These are phyloP conservation scores for Meyerozyma sp. DNA, from an alignment of 1,139 yeast species.

Conservation along the genomic window DNA sequence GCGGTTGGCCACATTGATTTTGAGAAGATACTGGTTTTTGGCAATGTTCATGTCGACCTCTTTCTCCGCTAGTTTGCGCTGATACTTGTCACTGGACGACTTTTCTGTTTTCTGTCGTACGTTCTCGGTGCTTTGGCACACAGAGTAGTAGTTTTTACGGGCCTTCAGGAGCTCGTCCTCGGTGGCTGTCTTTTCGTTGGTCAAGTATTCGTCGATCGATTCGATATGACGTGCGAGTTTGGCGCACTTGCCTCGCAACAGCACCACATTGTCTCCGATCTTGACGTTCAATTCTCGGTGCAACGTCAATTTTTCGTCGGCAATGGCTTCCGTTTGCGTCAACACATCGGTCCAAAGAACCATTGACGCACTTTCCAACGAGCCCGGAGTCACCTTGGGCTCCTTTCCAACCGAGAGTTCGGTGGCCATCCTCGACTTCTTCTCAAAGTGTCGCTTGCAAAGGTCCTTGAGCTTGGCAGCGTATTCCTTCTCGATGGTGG, in stretches of 20 bases:
- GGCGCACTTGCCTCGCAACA: conserved; percentile 50
- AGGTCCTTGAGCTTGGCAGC: conserved; percentile 61
- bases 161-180: conserved; percentile 67
- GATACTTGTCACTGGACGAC: conserved; percentile 53
- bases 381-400: conserved; percentile 92
- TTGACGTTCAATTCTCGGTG: conserved; percentile 58
- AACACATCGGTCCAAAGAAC: conserved; percentile 93
- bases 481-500: conserved; percentile 78
- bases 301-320: conserved; percentile 60
- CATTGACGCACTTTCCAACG: conserved; percentile 83
- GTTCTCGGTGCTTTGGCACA: conserved; percentile 76
- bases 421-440: conserved; percentile 67
- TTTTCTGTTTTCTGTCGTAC: conserved; percentile 70
- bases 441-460: conserved; percentile 66
- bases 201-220: conserved; percentile 53
- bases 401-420: conserved; percentile 82
- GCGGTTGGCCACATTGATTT: conserved; percentile 80
- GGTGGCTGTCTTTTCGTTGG: conserved; percentile 49
- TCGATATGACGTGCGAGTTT: conserved; percentile 53
- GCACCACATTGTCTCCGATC: conserved; percentile 58
- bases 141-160: conserved; percentile 70
- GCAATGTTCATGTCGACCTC: conserved; percentile 79
- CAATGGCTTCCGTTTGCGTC: conserved; percentile 76
- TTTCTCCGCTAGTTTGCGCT: conserved; percentile 54
- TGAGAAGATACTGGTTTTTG: conserved; percentile 77